phyloP scores from a whole-genome alignment of 2,329 filamentous ascomycete species.

The Thielaviopsis punctulata region DNA sequence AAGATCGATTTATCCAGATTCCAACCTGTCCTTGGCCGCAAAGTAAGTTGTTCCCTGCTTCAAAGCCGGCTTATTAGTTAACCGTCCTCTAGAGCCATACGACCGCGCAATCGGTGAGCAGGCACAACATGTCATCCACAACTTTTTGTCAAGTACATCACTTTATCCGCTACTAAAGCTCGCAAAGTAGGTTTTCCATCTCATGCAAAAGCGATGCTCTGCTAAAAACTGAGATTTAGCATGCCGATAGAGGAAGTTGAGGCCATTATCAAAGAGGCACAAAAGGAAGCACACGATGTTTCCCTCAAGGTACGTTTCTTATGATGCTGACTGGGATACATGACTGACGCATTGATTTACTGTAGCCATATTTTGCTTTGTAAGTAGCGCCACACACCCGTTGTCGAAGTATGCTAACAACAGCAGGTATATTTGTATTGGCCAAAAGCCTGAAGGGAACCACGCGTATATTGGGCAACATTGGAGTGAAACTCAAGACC shows the following conservation, averaged over 20 bases:
- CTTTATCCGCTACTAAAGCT: not conserved
- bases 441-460: slow-evolving; percentile 31
- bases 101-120: not conserved
- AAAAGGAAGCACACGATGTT: slow-evolving; percentile 33
- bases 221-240: slow-evolving; percentile 18
- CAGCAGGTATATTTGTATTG: slow-evolving; percentile 43
- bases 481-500: no score
- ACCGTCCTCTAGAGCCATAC: not conserved
- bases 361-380: slow-evolving; percentile 43
- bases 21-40: slow-evolving; percentile 54
- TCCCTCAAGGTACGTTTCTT: slow-evolving; percentile 33
- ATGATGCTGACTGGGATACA: not conserved
- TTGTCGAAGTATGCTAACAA: not conserved
- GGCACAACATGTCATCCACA: not conserved
- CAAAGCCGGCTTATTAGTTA: no score
- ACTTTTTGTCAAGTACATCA: not conserved
- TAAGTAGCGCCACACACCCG: slow-evolving; percentile 23
- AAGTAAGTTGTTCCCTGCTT: slow-evolving; percentile 30
- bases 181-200: not conserved
- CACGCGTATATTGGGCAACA: not conserved
- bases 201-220: slow-evolving; percentile 19
- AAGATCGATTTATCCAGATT: slow-evolving; percentile 45
- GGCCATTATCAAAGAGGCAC: slow-evolving; percentile 37
- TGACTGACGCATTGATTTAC: not conserved
- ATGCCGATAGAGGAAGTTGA: slow-evolving; percentile 42